phyloP scores from a whole-genome alignment of 495 filamentous ascomycete genomes.

The Trichoderma erinaceum region DNA sequence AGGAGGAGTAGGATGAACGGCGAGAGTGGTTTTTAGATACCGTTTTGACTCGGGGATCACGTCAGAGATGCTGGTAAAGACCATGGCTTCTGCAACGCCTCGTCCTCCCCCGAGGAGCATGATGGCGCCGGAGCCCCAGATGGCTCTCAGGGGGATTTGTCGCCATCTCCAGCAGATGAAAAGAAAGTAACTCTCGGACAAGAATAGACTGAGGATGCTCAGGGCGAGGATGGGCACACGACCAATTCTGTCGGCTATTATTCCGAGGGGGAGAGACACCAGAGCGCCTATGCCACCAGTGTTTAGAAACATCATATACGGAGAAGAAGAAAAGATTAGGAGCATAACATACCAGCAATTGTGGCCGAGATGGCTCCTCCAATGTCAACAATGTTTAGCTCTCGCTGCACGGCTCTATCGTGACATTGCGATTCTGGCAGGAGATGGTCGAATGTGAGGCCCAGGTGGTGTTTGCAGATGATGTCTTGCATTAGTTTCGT shows the following conservation, averaged over 20 bases:
- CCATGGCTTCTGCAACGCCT: conserved; percentile 1
- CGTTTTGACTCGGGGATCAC: neutral
- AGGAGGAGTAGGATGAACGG: neutral
- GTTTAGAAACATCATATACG: too few species aligned
- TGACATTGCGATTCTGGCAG: neutral
- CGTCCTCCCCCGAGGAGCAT: neutral
- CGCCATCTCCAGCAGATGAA: conserved; percentile 2
- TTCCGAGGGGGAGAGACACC: neutral
- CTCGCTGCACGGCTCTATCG: neutral
- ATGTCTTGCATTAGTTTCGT: neutral
- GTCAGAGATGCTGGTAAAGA: conserved; percentile 3
- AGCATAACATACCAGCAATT: neutral
- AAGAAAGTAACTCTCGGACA: neutral
- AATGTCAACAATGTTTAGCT: neutral
- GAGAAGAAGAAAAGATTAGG: neutral
- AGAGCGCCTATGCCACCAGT: neutral
- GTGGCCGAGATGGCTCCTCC: neutral
- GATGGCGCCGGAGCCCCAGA: conserved; percentile 6
- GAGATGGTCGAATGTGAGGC: neutral
- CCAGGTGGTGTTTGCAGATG: conserved; percentile 3
- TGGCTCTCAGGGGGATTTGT: neutral
- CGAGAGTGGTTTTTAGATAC: neutral
- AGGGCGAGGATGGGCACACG: neutral
- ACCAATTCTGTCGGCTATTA: neutral
- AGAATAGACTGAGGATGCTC: neutral